Conservation (phyloP, 257 asterid genomes). For the Fraxinus americana region DNA sequence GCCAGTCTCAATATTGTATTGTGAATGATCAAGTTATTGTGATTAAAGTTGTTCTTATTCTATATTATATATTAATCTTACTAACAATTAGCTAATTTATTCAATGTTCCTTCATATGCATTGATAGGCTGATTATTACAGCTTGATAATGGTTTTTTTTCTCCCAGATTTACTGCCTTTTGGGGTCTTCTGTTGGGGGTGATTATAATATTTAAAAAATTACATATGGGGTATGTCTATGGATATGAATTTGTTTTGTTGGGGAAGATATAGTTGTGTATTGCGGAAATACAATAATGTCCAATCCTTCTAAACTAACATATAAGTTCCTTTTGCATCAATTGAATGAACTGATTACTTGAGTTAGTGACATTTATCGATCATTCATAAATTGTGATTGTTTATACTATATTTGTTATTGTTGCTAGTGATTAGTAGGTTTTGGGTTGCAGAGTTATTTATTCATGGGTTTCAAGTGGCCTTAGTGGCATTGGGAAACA, state of each 20-base stretch:
- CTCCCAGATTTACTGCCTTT: not conserved
- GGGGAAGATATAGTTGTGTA: too few species aligned
- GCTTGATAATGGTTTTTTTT: constrained; percentile 29
- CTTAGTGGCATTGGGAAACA: too few species aligned
- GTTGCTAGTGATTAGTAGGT: too few species aligned
- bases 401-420: too few species aligned
- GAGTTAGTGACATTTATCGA: too few species aligned
- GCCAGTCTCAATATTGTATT: not conserved
- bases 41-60: not conserved
- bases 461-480: too few species aligned
- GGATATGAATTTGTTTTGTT: not conserved
- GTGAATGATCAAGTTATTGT: constrained; percentile 12
- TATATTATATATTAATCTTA: not conserved
- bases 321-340: too few species aligned
- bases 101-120: constrained; percentile 71
- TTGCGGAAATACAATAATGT: too few species aligned
- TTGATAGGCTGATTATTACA: constrained; percentile 59
- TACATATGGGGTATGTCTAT: not conserved
- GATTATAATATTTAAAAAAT: not conserved
- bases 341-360: too few species aligned
- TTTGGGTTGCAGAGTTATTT: too few species aligned
- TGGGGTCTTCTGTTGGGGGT: not conserved
- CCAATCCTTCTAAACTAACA: too few species aligned
- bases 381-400: too few species aligned
- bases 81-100: constrained; percentile 23